These are phyloP conservation scores for Stentor coeruleus DNA, from an alignment of 73 alveolate species.

Conservation along the genomic window DNA sequence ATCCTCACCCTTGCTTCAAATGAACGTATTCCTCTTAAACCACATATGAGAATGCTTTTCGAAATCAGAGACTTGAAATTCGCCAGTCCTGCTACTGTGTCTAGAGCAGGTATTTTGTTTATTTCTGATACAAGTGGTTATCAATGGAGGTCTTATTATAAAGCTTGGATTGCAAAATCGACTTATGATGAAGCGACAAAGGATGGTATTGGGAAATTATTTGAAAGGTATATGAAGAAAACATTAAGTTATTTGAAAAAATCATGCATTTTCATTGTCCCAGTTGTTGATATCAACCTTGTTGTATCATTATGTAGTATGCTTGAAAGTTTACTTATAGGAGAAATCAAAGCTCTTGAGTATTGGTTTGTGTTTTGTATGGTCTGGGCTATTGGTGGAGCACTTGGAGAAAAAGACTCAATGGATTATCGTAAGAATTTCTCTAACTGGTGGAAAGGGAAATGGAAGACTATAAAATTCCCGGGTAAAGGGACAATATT, in stretches of 20 bases:
- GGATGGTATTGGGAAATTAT: slow-evolving; percentile 54
- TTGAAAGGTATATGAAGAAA: slow-evolving; percentile 81
- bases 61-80: slow-evolving; percentile 99
- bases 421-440: slow-evolving; percentile 97
- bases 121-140: slow-evolving; percentile 78
- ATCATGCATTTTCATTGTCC: slow-evolving; percentile 83
- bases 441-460: slow-evolving; percentile 99
- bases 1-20: slow-evolving; percentile 95
- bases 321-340: slow-evolving; percentile 79
- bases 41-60: slow-evolving; percentile 99
- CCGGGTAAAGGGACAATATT: slow-evolving; percentile 99
- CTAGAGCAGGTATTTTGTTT: slow-evolving; percentile 99
- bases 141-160: slow-evolving; percentile 63
- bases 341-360: slow-evolving; percentile 90
- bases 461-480: slow-evolving; percentile 98
- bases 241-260: slow-evolving; percentile 74
- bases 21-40: slow-evolving; percentile 99
- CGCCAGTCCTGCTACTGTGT: slow-evolving; percentile 99
- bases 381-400: slow-evolving; percentile 98
- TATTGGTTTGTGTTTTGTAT: slow-evolving; percentile 96
- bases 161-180: slow-evolving; percentile 60
- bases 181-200: slow-evolving; percentile 57
- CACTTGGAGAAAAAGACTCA: slow-evolving; percentile 98
- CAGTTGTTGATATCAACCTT: slow-evolving; percentile 87
- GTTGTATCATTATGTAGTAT: slow-evolving; percentile 90